Base-by-base conservation (phyloP, 306 rosid genomes). In the Trifolium subterraneum region DNA sequence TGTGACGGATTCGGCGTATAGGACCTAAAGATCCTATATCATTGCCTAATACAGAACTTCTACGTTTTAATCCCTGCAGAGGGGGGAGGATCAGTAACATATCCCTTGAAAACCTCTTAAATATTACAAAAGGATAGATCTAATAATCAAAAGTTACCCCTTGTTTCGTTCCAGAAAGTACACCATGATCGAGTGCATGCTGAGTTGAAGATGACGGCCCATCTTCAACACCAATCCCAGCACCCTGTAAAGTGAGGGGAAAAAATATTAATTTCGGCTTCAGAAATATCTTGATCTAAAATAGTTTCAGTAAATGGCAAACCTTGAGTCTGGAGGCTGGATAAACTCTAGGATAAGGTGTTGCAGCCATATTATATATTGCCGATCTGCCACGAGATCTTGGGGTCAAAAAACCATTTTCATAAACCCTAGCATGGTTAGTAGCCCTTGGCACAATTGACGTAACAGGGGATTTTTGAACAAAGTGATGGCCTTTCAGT, bases 331-430 rank as follows among this genome's bases (percentile, higher is more conserved):
- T 65, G 48, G 85, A 78, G 61, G 63, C 66, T 47, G 86, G 84
- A 67, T 68, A 77, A 67, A 87, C 88, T 65, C 93, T 87, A 27
- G 96, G 66, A 87, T 94, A 90, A 76, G 98, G 97, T 10, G 91
- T 83, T 39, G 88, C 87, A 63, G 93, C 98, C 97, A 90, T 91
- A 68, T 70, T 89, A 79, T 91, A 90, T 52, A 91, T 82, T 61
- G 96, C 96, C 71, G 96, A 89, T 79, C 90, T 91, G 25, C 97
- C 97, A 71, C 70, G 88, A 75, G 92, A 79, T 84, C 90, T 91
- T 68, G 97, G 91, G 27, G 94, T 86, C 75, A 83, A 80, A 83
- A 87, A 83, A 64, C 92, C 93, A 84, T 90, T 94, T 69, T 84
- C 90, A 70, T 64, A 71, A 82, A 73, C 83, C 58, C 70, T 78